Conservation (phyloP, 805 yeast genomes). For the Debaryomyces maramus region DNA sequence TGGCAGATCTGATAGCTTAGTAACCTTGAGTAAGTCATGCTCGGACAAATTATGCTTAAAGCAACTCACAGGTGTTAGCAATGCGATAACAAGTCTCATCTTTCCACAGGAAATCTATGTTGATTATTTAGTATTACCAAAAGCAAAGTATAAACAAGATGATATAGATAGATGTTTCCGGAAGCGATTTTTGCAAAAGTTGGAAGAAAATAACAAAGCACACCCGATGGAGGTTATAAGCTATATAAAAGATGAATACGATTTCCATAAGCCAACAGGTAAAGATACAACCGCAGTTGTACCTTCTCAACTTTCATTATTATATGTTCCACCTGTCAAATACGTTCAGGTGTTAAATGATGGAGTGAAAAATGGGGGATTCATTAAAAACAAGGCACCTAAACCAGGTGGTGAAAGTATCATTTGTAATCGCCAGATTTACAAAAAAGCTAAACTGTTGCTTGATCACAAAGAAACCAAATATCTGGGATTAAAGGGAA, state of each 20-base stretch:
- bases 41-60: slow-evolving; percentile 75
- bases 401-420: slow-evolving; percentile 43
- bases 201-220: slow-evolving; percentile 13
- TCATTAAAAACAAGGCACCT: slow-evolving; percentile 45
- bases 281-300: slow-evolving; percentile 3
- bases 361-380: slow-evolving; percentile 63
- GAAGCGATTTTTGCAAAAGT: slow-evolving; percentile 16
- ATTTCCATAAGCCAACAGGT: slow-evolving; percentile 22
- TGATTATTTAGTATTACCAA: slow-evolving; percentile 51
- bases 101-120: slow-evolving; percentile 40
- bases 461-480: slow-evolving; percentile 6
- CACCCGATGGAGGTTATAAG: slow-evolving; percentile 16
- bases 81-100: slow-evolving; percentile 39
- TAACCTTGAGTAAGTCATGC: slow-evolving; percentile 80
- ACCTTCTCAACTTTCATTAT: slow-evolving; percentile 34
- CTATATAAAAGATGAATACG: slow-evolving; percentile 22
- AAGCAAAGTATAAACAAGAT: slow-evolving; percentile 18
- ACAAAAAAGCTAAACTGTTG: slow-evolving; percentile 11
- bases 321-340: slow-evolving; percentile 22
- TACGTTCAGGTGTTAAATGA: slow-evolving; percentile 46
- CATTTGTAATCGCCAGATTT: slow-evolving; percentile 31
- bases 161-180: slow-evolving; percentile 47
- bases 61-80: slow-evolving; percentile 59
- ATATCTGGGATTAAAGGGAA: slow-evolving; percentile 33
- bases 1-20: slow-evolving; percentile 76